A percentile compares a stretch with the other conserved stretches of the same genome.
Conservation (phyloP, 192 early-diverging fungal species). For the Diversispora epigaea region DNA sequence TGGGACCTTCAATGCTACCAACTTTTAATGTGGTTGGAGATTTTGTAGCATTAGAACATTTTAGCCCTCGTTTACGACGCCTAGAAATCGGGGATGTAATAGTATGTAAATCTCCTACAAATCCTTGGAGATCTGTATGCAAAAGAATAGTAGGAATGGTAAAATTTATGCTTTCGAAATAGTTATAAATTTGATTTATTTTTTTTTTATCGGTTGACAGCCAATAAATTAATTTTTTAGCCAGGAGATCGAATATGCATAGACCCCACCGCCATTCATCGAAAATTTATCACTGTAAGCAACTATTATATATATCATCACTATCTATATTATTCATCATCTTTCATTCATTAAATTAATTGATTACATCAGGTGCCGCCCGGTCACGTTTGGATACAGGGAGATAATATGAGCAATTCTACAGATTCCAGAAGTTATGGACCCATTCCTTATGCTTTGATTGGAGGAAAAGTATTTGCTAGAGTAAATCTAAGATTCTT, state of each 20-base stretch:
- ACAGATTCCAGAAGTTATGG: constrained; percentile 89
- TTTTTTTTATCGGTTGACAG: not conserved
- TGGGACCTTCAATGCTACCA: constrained; percentile 91
- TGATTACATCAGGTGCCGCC: constrained; percentile 61
- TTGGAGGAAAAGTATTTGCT: constrained; percentile 76
- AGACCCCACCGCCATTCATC: constrained; percentile 65
- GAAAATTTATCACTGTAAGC: constrained; percentile 62
- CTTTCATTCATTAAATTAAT: not conserved
- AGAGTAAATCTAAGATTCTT: constrained; percentile 41
- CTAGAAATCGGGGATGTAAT: constrained; percentile 77
- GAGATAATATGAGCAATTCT: constrained; percentile 89
- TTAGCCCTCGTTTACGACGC: constrained; percentile 56
- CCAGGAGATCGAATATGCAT: constrained; percentile 79
- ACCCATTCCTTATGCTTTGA: constrained; percentile 77
- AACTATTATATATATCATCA: not conserved
- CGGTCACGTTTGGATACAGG: constrained; percentile 90
- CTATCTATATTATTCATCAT: not conserved
- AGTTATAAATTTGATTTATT: no score
- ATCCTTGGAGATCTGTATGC: constrained; percentile 65
- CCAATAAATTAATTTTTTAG: constrained; percentile 33
- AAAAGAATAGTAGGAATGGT: constrained; percentile 84
- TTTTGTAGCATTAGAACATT: constrained; percentile 68
- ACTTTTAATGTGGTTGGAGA: constrained; percentile 84
- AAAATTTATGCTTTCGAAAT: constrained; percentile 22
- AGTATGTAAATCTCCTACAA: constrained; percentile 67